phyloP scores from a whole-genome alignment of 2,329 filamentous ascomycete species.

The Aspergillus ochraceus region DNA sequence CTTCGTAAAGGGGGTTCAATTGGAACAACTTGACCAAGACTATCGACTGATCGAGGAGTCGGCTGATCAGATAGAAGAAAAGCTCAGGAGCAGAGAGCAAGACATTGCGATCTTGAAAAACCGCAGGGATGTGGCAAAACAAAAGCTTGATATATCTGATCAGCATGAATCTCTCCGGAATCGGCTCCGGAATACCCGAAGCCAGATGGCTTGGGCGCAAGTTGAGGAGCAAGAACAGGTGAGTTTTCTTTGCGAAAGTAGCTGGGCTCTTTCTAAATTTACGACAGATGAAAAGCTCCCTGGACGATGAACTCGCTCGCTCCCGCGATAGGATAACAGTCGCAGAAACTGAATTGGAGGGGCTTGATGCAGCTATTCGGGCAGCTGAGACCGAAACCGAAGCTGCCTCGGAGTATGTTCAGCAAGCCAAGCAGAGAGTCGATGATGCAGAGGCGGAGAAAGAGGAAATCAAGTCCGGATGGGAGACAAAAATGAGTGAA shows the following conservation, averaged over 20 bases:
- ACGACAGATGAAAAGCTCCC: slow-evolving; percentile 32
- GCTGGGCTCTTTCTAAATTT: slow-evolving; percentile 11
- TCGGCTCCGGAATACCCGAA: slow-evolving; percentile 58
- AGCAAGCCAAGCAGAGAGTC: slow-evolving; percentile 46
- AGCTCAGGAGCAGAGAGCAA: slow-evolving; percentile 61
- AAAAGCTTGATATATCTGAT: slow-evolving; percentile 64
- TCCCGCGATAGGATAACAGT: slow-evolving; percentile 52
- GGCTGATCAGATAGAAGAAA: slow-evolving; percentile 69
- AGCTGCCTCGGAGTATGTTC: slow-evolving; percentile 43
- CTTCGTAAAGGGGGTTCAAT: slow-evolving; percentile 89
- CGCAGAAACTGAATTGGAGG: slow-evolving; percentile 43
- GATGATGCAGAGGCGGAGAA: slow-evolving; percentile 50
- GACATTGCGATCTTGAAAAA: slow-evolving; percentile 63
- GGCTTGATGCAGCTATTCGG: slow-evolving; percentile 49
- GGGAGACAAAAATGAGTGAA: slow-evolving; percentile 55
- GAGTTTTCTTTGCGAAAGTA: slow-evolving; percentile 6
- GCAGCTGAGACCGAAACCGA: slow-evolving; percentile 41
- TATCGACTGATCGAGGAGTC: slow-evolving; percentile 81
- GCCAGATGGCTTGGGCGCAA: slow-evolving; percentile 82
- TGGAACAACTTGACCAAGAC: slow-evolving; percentile 88
- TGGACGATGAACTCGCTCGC: slow-evolving; percentile 37
- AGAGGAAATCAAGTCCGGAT: slow-evolving; percentile 50
- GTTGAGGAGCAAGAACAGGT: slow-evolving; percentile 72
- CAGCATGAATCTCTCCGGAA: slow-evolving; percentile 66
- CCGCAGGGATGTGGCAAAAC: slow-evolving; percentile 61